Conservation (phyloP, 208 protist species). For the Lotmaria passim region DNA sequence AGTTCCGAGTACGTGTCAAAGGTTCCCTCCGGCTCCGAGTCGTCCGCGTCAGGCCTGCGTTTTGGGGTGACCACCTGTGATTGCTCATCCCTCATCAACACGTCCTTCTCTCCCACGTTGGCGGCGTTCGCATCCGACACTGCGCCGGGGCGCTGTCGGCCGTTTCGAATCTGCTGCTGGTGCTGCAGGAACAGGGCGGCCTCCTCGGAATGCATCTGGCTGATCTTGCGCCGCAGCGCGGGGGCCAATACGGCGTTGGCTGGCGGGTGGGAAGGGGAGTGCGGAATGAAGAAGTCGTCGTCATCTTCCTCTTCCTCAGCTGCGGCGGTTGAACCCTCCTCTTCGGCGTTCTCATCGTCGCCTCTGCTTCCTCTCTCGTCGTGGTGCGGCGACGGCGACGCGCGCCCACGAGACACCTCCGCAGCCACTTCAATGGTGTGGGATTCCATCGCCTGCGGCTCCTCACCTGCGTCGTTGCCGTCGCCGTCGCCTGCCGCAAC, state of each 20-base stretch:
- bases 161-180: constrained; percentile 11
- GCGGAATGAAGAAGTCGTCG: constrained; percentile 15
- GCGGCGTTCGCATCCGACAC: background rate
- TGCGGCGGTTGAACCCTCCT: background rate
- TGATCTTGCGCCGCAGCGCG: constrained; percentile 49
- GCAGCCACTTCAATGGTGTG: constrained; percentile 15
- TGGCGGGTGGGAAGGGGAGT: constrained; percentile 14
- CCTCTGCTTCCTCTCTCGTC: constrained; percentile 13
- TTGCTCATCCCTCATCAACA: background rate
- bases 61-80: background rate
- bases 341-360: constrained; percentile 12
- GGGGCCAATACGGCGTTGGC: constrained; percentile 39
- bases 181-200: constrained; percentile 19
- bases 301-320: constrained; percentile 17
- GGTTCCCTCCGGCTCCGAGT: constrained; percentile 21
- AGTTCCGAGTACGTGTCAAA: constrained; percentile 63
- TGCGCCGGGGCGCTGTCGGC: background rate
- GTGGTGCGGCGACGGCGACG: background rate
- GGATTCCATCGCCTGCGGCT: constrained; percentile 8
- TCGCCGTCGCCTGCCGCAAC: background rate
- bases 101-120: background rate
- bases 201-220: constrained; percentile 35
- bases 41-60: background rate
- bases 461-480: background rate
- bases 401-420: background rate